phyloP scores from a whole-genome alignment of 148 eudicot genomes.

The Rhododendron simsii region DNA sequence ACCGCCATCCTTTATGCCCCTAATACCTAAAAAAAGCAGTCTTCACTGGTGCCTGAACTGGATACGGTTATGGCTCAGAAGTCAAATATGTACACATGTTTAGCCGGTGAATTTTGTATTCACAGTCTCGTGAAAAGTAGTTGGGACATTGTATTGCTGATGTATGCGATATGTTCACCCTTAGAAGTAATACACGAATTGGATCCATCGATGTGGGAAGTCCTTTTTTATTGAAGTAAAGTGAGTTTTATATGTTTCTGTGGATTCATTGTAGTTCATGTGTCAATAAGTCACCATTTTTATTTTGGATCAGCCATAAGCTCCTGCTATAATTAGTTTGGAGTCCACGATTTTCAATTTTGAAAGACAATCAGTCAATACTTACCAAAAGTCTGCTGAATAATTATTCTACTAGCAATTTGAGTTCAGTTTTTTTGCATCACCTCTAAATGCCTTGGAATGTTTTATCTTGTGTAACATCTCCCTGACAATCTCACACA shows the following conservation, averaged over 20 bases:
- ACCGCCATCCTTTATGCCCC: too few species aligned
- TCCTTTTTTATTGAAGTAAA: neutral
- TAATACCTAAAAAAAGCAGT: too few species aligned
- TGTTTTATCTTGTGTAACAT: neutral
- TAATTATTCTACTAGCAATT: neutral
- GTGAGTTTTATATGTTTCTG: neutral
- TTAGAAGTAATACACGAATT: neutral
- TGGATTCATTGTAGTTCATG: neutral
- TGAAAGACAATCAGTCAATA: neutral
- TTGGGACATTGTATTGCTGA: too few species aligned
- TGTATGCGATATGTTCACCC: neutral
- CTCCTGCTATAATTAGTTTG: neutral
- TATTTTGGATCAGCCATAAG: neutral
- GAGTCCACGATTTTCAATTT: neutral
- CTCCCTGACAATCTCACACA: neutral
- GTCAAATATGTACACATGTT: neutral
- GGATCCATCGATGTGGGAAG: neutral
- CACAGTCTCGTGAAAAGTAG: too few species aligned
- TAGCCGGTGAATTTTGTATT: neutral
- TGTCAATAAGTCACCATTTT: neutral
- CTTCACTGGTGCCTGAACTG: neutral
- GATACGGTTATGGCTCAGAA: neutral
- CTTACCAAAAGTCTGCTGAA: neutral
- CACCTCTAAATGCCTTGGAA: neutral
- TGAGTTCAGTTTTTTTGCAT: neutral